Evolutionary conservation across 345 rosid species (phyloP).

Genomic region (Bruguiera gymnorhiza): DNA sequence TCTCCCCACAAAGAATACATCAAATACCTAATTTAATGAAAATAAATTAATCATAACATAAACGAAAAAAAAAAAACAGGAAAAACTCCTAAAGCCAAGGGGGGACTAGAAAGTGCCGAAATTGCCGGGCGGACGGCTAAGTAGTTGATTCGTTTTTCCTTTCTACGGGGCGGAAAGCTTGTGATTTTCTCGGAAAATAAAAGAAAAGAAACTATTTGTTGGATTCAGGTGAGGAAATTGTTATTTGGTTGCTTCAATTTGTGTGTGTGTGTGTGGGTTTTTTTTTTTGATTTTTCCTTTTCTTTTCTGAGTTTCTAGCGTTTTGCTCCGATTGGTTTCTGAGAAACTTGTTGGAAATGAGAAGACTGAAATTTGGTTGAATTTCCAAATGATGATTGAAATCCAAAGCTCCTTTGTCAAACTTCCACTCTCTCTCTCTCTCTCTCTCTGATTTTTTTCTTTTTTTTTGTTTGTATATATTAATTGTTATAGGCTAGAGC

Average conservation of each 20-base stretch:
- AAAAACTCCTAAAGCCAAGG: slow-evolving; percentile 19
- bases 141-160: no score
- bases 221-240: no score
- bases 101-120: slow-evolving; percentile 44
- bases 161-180: no score
- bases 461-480: not conserved
- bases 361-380: no score
- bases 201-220: no score
- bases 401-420: not conserved
- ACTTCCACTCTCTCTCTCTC: not conserved
- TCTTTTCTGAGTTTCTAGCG: no score
- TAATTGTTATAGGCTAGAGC: not conserved
- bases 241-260: not conserved
- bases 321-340: no score
- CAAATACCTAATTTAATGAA: no score
- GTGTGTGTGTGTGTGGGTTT: no score
- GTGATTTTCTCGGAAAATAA: no score
- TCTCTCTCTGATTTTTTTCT: not conserved
- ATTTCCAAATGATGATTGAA: not conserved
- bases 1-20: slow-evolving; percentile 15
- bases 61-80: slow-evolving; percentile 12
- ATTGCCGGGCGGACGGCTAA: slow-evolving; percentile 6
- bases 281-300: not conserved
- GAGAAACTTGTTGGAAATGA: no score
- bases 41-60: slow-evolving; percentile 11